A percentile compares a stretch with the other conserved stretches of the same genome.
Evolutionary conservation across 2,329 filamentous ascomycete genomes (phyloP).

Genomic region (Akanthomyces lecanii): DNA sequence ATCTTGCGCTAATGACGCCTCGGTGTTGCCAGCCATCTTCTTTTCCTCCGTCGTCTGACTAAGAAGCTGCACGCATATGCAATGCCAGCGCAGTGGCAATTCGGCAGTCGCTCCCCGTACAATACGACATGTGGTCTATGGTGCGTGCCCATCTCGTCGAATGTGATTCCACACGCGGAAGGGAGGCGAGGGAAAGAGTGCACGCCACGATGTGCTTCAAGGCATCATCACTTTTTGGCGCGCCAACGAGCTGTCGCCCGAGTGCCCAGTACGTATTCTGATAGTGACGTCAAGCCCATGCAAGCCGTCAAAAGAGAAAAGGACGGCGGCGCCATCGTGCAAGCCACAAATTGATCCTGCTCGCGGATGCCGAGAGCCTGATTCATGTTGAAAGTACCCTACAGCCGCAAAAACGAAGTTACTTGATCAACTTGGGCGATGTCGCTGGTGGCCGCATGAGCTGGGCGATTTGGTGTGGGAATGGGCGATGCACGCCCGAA

Average conservation of each 20-base stretch:
- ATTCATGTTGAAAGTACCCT: background rate
- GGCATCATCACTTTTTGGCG: conserved; percentile 6
- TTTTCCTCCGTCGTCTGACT: background rate
- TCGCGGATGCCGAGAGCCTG: conserved; percentile 12
- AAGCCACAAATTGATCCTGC: background rate
- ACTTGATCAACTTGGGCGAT: background rate
- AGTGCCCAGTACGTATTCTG: background rate
- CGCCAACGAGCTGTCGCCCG: background rate
- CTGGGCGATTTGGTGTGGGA: background rate
- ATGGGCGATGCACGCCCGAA: background rate
- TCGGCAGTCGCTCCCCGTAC: background rate
- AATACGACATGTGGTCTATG: background rate
- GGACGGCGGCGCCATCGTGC: conserved; percentile 1
- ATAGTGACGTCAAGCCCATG: conserved; percentile 7
- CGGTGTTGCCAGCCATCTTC: background rate
- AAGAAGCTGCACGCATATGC: background rate
- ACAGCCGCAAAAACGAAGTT: background rate
- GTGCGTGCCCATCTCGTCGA: background rate
- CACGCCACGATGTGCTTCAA: conserved; percentile 1
- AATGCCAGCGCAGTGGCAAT: background rate
- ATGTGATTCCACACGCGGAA: background rate
- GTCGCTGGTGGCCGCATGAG: background rate
- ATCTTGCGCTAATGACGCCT: background rate
- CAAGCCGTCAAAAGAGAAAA: background rate
- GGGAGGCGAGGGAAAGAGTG: background rate